Evolutionary conservation across 2,329 filamentous ascomycete genomes (phyloP).

Genomic region (Torrubiellomyces zombiae): DNA sequence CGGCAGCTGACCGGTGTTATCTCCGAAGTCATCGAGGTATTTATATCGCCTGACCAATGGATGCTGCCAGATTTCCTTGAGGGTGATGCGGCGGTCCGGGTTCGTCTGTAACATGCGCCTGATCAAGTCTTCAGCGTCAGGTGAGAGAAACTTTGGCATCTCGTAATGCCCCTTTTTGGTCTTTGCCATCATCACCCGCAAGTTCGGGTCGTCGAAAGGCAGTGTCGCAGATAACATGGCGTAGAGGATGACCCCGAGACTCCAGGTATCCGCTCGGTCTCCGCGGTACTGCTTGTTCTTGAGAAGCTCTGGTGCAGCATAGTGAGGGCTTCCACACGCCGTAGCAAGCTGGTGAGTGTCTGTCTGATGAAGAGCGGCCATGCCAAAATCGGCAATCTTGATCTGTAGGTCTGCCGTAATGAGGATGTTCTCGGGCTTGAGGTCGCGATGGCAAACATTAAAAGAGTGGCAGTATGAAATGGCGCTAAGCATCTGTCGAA

Average conservation of each 20-base stretch:
- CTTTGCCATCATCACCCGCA: conserved; percentile 43
- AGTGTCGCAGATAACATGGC: conserved; percentile 71
- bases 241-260: conserved; percentile 76
- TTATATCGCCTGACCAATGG: conserved; percentile 76
- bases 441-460: conserved; percentile 87
- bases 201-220: conserved; percentile 59
- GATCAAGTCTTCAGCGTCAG: conserved; percentile 63
- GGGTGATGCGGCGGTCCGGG: conserved; percentile 61
- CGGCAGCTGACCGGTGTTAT: conserved; percentile 33
- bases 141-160: conserved; percentile 45
- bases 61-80: conserved; percentile 73
- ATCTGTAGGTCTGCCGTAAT: conserved; percentile 60
- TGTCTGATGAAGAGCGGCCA: conserved; percentile 82
- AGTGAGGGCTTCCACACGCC: conserved; percentile 91
- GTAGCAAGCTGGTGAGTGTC: conserved; percentile 65
- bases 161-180: conserved; percentile 43
- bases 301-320: conserved; percentile 85
- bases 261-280: conserved; percentile 85
- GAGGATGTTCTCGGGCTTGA: conserved; percentile 95
- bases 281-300: conserved; percentile 63
- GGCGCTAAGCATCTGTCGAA: conserved; percentile 84
- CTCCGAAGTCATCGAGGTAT: conserved; percentile 50
- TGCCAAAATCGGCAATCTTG: conserved; percentile 94
- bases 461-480: conserved; percentile 86
- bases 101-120: conserved; percentile 62